Evolutionary conservation across 208 protist genomes (phyloP).

Genomic region (Trypanosoma scelopori): DNA sequence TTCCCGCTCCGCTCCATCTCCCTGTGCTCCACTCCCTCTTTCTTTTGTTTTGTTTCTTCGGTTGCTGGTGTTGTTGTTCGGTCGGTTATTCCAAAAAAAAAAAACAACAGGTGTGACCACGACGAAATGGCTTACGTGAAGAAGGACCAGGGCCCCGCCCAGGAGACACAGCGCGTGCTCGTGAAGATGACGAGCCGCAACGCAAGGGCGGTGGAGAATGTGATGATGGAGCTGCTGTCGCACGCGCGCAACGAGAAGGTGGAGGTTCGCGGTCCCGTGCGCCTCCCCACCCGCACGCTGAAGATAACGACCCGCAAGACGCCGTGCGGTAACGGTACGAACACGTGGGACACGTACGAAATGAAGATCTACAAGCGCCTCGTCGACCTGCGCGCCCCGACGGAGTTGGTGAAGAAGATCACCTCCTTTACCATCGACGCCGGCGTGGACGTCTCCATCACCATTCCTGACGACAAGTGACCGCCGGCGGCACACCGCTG

Average conservation of each 20-base stretch:
- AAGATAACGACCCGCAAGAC: constrained; percentile 98
- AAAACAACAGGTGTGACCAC: constrained; percentile 64
- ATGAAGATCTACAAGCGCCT: constrained; percentile 99
- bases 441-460: constrained; percentile 89
- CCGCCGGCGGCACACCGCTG: background rate
- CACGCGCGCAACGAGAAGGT: constrained; percentile 96
- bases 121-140: constrained; percentile 78
- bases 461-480: constrained; percentile 54
- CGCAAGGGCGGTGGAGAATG: constrained; percentile 97
- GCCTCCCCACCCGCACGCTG: constrained; percentile 98
- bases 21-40: constrained; percentile 8
- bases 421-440: constrained; percentile 87
- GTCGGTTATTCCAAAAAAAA: constrained; percentile 6
- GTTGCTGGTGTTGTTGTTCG: too few relatives aligned
- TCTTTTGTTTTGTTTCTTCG: too few relatives aligned
- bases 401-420: constrained; percentile 91
- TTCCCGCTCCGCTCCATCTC: too few relatives aligned
- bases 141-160: constrained; percentile 57
- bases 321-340: constrained; percentile 99
- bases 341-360: constrained; percentile 99
- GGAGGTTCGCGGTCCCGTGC: constrained; percentile 96
- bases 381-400: constrained; percentile 95
- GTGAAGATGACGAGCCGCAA: constrained; percentile 98
- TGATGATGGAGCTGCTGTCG: constrained; percentile 94
- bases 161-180: constrained; percentile 91